A percentile compares a stretch with the other conserved stretches of the same genome.
Evolutionary conservation across 176 grass and related monocot species (phyloP).

Genomic region (Themeda triandra): DNA sequence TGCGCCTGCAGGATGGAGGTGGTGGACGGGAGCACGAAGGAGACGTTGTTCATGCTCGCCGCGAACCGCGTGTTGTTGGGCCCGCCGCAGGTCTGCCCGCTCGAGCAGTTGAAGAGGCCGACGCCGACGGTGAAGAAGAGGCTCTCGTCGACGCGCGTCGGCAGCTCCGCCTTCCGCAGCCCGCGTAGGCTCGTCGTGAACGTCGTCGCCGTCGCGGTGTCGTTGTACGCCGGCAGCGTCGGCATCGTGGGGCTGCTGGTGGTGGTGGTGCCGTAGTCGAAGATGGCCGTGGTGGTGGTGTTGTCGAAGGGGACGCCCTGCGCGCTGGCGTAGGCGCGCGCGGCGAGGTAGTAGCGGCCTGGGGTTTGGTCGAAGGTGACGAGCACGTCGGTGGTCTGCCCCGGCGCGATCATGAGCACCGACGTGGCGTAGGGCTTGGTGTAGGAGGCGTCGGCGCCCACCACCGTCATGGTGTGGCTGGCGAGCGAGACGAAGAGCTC

Average conservation of each 20-base stretch:
- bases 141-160: slow-evolving; percentile 53
- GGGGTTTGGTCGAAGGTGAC: slow-evolving; percentile 60
- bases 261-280: slow-evolving; percentile 44
- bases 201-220: slow-evolving; percentile 55
- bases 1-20: slow-evolving; percentile 78
- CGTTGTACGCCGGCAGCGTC: slow-evolving; percentile 72
- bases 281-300: slow-evolving; percentile 86
- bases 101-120: no score
- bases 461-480: slow-evolving; percentile 85
- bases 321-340: slow-evolving; percentile 63
- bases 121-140: no score
- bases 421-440: slow-evolving; percentile 71
- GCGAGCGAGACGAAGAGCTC: slow-evolving; percentile 83
- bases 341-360: slow-evolving; percentile 74
- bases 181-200: slow-evolving; percentile 58
- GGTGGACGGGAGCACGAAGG: slow-evolving; percentile 68
- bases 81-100: slow-evolving; percentile 63
- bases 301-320: slow-evolving; percentile 95
- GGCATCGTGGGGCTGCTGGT: slow-evolving; percentile 34
- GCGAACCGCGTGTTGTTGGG: slow-evolving; percentile 80
- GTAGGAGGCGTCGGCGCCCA: slow-evolving; percentile 82
- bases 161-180: slow-evolving; percentile 37
- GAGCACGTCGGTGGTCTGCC: slow-evolving; percentile 94
- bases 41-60: slow-evolving; percentile 95
- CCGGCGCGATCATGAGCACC: slow-evolving; percentile 63